Evolutionary conservation across 2,329 filamentous ascomycete genomes (phyloP), one percentile per base, ranked within the genome.

Genomic region (Emergomyces pasteurianus): DNA sequence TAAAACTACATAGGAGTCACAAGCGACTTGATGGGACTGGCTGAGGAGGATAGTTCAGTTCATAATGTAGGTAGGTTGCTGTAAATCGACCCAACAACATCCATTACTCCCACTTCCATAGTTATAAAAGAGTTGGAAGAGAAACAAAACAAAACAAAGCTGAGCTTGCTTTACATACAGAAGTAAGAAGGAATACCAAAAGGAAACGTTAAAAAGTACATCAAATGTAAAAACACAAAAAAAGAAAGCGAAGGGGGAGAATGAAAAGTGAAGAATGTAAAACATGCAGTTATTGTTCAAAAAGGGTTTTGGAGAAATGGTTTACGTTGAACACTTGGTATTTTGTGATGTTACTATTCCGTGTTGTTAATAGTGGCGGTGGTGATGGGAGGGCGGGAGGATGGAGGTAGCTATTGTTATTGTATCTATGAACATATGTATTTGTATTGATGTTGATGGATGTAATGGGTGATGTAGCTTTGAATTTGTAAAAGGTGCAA

Each of bases 341-440:
- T 28, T 16, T 34, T 53, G 49, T 34, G 34, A 16, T n/a, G 28
- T n/a, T 28, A 34, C 14, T 28, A 16, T 9, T 53, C 49, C n/a
- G 49, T 12, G n/a, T 54, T 40, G 52, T n/a, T 38, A 38, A 40
- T 31, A 4, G 12, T 53, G 8, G 18, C 8, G 18, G 42, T 23
- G 42, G 42, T 46, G n/a, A n/a, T 23, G n/a, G 42, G 42, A 26
- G 23, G 21, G 14, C 34, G 49, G 9, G 49, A 34, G 23, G 55
- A 47, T 21, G 43, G 23, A 58, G 21, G n/a, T 21, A 40, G 36
- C 14, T 49, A 49, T 28, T 14, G 46, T 26, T 7, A 57, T 16
- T 46, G 23, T 58, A 58, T 31, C 40, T 56, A 47, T 57, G 34
- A 42, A 50, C 56, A 53, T 58, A 60, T 50, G 31, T 50, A 60